Evolutionary conservation across 2,329 filamentous ascomycete genomes (phyloP), one percentile per base, ranked within the genome.

Genomic region (Eutypella sp.): DNA sequence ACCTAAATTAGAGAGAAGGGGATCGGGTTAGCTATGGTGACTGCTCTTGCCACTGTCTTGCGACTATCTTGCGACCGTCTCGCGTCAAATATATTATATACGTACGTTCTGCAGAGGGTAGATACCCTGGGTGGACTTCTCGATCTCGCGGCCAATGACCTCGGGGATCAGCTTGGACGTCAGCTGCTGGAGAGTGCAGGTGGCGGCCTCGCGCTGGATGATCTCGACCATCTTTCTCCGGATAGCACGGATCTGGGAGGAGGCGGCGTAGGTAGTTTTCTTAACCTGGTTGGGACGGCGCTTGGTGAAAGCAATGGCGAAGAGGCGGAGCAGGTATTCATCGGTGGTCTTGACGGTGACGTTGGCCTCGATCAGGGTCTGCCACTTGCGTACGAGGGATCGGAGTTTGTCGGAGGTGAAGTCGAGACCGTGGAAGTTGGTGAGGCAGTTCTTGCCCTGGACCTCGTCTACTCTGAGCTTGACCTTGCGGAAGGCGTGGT

Each of bases 341-440:
- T 99, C 93, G 71, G 93, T 97, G 66, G 93, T 97, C 88, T 97
- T 97, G 81, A 99, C 91, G 60, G 95, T 96, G 68, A 97, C 85
- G 75, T 99, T 99, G 81, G 93, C 93, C 84, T 99, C 93, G 63
- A 99, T 97, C 68, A 99, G 82, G 57, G 91, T 86, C 78, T 99
- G 93, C 93, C 93, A 99, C 82, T 99, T 99, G 79, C 93, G 91
- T 65, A 99, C 93, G 60, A 99, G 86, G 56, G 93, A 97, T 70
- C 93, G 89, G 66, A 99, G 87, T 84, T 99, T 99, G 85, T 99
- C 93, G 64, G 93, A 96, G 71, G 93, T 99, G 87, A 99, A 97
- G 79, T 99, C 93, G 72, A 99, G 85, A 64, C 93, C 93, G 85
- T 99, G 91, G 87, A 99, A 99, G 85, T 96, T 96, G 82, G 93